phyloP scores from a whole-genome alignment of 2,329 filamentous ascomycete species.

The Scortechinia acanthostroma region DNA sequence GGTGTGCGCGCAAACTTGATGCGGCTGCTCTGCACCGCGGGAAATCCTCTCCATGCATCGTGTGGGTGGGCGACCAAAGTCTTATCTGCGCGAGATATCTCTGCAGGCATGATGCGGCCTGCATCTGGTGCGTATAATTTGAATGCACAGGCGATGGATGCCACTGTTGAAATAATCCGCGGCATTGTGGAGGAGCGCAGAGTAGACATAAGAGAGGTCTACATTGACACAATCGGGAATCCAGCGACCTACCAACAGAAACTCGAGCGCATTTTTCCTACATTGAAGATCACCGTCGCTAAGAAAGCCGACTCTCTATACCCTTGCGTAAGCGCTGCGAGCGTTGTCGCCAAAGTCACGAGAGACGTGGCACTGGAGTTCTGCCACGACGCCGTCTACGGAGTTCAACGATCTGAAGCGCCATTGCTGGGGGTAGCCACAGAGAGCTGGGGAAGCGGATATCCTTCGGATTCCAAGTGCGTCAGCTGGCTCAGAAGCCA shows the following conservation, averaged over 20 bases:
- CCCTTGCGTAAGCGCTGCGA: slow-evolving; percentile 65
- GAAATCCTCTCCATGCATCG: slow-evolving; percentile 33
- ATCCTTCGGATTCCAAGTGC: slow-evolving; percentile 80
- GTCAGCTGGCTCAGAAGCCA: slow-evolving; percentile 74
- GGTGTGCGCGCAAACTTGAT: slow-evolving; percentile 51
- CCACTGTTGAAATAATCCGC: slow-evolving; percentile 60
- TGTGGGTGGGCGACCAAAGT: slow-evolving; percentile 19
- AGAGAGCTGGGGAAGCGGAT: slow-evolving; percentile 75
- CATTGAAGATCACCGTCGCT: slow-evolving; percentile 43
- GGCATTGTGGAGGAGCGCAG: slow-evolving; percentile 46
- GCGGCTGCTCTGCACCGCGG: slow-evolving; percentile 44
- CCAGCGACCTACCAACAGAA: slow-evolving; percentile 62
- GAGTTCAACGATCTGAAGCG: slow-evolving; percentile 15
- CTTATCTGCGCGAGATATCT: slow-evolving; percentile 16
- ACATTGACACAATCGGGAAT: slow-evolving; percentile 66
- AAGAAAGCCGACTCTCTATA: slow-evolving; percentile 67
- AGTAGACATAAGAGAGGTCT: slow-evolving; percentile 63
- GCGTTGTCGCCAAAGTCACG: slow-evolving; percentile 69
- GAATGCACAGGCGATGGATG: slow-evolving; percentile 70
- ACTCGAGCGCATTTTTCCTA: slow-evolving; percentile 60
- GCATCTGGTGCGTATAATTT: slow-evolving; percentile 50
- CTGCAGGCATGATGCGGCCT: slow-evolving; percentile 21
- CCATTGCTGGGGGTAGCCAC: slow-evolving; percentile 3
- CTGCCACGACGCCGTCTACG: slow-evolving; percentile 31
- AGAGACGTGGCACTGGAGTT: slow-evolving; percentile 63